Conservation (phyloP, 768 basidiomycete species). For the Ramaria rubella region DNA sequence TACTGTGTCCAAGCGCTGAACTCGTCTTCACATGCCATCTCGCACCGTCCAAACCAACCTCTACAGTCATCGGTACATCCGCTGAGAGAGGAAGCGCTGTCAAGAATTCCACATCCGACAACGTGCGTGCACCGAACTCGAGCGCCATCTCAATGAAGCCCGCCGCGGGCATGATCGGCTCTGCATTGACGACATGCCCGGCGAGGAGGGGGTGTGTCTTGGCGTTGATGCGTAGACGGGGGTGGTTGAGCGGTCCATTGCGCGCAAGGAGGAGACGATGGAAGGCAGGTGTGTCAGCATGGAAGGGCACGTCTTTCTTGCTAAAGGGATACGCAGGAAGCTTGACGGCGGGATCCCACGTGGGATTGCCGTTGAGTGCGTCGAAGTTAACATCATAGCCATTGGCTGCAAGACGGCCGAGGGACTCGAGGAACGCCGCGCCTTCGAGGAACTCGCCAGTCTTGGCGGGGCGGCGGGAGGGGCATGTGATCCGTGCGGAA, state of each 20-base stretch:
- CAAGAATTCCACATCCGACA: conserved; percentile 23
- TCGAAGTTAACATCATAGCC: conserved; percentile 20
- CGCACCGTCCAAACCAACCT: conserved; percentile 9
- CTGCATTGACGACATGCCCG: conserved; percentile 11
- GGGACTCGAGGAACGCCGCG: conserved; percentile 24
- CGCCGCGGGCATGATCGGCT: conserved; percentile 17
- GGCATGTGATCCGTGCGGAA: conserved; percentile 17
- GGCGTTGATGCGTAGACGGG: conserved; percentile 14
- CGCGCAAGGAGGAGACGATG: conserved; percentile 22
- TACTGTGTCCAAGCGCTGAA: conserved; percentile 3
- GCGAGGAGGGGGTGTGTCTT: conserved; percentile 11
- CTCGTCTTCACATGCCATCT: conserved; percentile 6
- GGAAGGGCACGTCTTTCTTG: conserved; percentile 22
- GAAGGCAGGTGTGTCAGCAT: conserved; percentile 22
- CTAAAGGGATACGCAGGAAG: conserved; percentile 28
- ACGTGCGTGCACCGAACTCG: conserved; percentile 27
- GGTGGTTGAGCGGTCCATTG: conserved; percentile 14
- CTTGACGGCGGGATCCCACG: conserved; percentile 15
- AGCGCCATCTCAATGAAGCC: conserved; percentile 24
- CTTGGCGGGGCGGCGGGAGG: conserved; percentile 27
- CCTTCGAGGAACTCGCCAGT: conserved; percentile 29
- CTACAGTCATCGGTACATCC: conserved; percentile 15
- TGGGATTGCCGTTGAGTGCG: conserved; percentile 18
- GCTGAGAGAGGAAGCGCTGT: conserved; percentile 21
- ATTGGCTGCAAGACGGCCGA: conserved; percentile 16